phyloP scores from a whole-genome alignment of 208 protist species.

The Wallacemonas collosoma region DNA sequence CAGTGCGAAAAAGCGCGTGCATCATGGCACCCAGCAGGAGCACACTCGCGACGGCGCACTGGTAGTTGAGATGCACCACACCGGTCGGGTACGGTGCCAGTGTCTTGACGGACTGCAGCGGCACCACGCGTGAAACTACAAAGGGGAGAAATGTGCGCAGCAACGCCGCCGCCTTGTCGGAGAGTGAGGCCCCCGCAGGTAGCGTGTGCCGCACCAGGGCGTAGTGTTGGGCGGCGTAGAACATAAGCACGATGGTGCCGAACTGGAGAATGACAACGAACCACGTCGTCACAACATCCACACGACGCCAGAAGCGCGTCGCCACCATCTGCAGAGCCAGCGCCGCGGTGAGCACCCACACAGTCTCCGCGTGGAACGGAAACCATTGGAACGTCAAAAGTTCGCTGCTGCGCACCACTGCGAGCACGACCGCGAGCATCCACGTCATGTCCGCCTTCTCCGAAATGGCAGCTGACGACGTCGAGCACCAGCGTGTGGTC shows the following conservation, averaged over 20 bases:
- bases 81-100: conserved; percentile 1
- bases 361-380: conserved; percentile 4
- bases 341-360: background rate
- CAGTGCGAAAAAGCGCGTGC: conserved; percentile 34
- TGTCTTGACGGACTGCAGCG: conserved; percentile 1
- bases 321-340: conserved; percentile 8
- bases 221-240: conserved; percentile 13
- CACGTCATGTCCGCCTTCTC: conserved; percentile 31
- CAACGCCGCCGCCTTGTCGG: background rate
- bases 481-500: conserved; percentile 32
- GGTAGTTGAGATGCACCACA: conserved; percentile 20
- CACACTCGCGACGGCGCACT: conserved; percentile 19
- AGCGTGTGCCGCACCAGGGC: background rate
- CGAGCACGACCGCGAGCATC: conserved; percentile 17
- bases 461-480: conserved; percentile 26
- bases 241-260: conserved; percentile 12
- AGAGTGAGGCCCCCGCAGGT: background rate
- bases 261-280: background rate
- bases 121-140: conserved; percentile 1
- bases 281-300: conserved; percentile 16
- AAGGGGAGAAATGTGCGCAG: background rate
- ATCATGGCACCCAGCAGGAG: conserved; percentile 22
- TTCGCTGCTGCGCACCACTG: conserved; percentile 21
- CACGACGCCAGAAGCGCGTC: conserved; percentile 9
- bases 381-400: conserved; percentile 25